phyloP scores from a whole-genome alignment of 495 filamentous ascomycete genomes.

The Podospora pseudoanserina region DNA sequence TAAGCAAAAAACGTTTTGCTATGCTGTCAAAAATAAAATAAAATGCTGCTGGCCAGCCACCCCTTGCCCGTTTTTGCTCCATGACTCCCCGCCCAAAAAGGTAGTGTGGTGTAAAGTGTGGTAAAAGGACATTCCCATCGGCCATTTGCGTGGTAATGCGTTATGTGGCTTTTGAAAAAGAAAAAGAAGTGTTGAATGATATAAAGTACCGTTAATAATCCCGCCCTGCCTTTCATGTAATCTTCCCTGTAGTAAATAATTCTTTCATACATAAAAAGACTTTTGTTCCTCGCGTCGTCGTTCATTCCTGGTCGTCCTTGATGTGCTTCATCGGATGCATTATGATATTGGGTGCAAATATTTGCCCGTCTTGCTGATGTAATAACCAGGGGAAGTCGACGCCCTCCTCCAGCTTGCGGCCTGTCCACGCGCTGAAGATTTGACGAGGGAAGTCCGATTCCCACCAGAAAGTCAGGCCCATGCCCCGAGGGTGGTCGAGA shows the following conservation, averaged over 20 bases:
- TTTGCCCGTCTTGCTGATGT: slow-evolving; percentile 22
- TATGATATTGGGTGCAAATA: slow-evolving; percentile 32
- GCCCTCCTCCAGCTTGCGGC: slow-evolving; percentile 13
- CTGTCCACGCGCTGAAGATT: slow-evolving; percentile 28
- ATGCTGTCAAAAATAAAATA: not conserved
- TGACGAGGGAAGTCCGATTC: slow-evolving; percentile 28
- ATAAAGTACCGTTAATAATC: not conserved
- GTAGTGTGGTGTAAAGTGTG: not conserved
- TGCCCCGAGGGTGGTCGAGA: slow-evolving; percentile 24
- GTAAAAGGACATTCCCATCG: not conserved
- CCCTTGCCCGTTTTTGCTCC: not conserved
- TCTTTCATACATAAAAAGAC: not conserved
- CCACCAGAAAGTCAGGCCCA: slow-evolving; percentile 35
- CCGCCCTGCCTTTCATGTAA: not conserved
- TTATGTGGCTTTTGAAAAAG: not conserved
- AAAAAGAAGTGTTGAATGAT: not conserved
- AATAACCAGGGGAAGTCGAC: slow-evolving; percentile 28
- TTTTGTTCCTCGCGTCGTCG: not conserved
- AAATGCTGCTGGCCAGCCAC: not conserved
- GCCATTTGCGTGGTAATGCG: not conserved
- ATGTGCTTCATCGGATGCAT: slow-evolving; percentile 35
- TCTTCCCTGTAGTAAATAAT: not conserved
- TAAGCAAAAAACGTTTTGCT: not conserved
- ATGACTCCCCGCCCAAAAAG: not conserved
- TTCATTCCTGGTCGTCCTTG: not conserved